Evolutionary conservation across 192 early-diverging fungal genomes (phyloP).

Genomic region (Backusella morwellensis): DNA sequence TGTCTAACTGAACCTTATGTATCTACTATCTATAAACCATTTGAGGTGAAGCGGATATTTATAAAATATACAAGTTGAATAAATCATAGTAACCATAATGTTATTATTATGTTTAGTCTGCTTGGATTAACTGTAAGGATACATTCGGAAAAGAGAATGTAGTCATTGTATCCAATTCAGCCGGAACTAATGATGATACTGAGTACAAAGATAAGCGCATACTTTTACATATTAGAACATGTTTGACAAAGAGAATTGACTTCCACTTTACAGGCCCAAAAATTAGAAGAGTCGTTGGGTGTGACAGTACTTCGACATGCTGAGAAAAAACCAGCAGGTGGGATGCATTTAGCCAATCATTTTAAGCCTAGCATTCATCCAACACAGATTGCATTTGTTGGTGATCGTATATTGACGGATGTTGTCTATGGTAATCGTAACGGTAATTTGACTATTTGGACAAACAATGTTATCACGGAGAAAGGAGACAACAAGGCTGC

Average conservation of each 20-base stretch:
- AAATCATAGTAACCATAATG: not conserved
- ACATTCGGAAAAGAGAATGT: conserved; percentile 63
- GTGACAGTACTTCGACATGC: conserved; percentile 57
- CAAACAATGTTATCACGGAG: conserved; percentile 62
- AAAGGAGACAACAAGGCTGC: conserved; percentile 81
- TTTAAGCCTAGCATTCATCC: conserved; percentile 26
- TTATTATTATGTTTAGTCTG: conserved; percentile 30
- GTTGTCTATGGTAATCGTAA: conserved; percentile 78
- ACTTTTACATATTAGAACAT: not conserved
- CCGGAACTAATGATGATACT: conserved; percentile 77
- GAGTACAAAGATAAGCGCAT: conserved; percentile 40
- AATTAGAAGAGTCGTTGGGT: conserved; percentile 46
- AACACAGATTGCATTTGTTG: conserved; percentile 63
- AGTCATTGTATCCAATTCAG: conserved; percentile 89
- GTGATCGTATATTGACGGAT: conserved; percentile 88
- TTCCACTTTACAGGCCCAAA: conserved; percentile 34
- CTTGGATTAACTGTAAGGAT: conserved; percentile 64
- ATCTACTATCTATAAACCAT: conserved; percentile 63
- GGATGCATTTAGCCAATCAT: conserved; percentile 50
- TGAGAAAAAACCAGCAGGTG: conserved; percentile 78
- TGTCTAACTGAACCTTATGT: conserved; percentile 87
- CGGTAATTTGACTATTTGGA: conserved; percentile 73
- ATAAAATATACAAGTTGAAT: not conserved
- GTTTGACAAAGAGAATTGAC: not conserved
- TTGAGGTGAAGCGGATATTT: conserved; percentile 43